Evolutionary conservation across 345 rosid species (phyloP).

Genomic region (Physaria fendleri): DNA sequence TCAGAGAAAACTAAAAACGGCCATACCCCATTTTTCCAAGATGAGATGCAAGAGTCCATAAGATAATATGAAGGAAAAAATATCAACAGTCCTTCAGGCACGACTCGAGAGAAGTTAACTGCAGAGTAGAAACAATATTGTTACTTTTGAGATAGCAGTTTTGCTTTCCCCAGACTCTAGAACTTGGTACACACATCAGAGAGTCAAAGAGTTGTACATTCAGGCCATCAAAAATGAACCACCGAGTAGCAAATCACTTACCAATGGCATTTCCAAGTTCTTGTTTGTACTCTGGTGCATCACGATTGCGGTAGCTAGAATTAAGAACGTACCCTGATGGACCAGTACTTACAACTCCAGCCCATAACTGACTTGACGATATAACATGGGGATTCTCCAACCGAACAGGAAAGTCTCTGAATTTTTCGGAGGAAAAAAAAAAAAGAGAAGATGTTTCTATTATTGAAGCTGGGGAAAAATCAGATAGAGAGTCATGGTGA

Average conservation of each 20-base stretch:
- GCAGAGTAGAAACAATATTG: constrained; percentile 25
- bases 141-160: neutral
- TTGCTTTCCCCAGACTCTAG: neutral
- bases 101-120: constrained; percentile 90
- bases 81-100: constrained; percentile 91
- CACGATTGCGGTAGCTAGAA: constrained; percentile 78
- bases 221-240: constrained; percentile 13
- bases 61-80: constrained; percentile 96
- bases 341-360: constrained; percentile 83
- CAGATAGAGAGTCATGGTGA: constrained; percentile 2
- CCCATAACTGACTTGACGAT: constrained; percentile 86
- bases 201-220: constrained; percentile 12
- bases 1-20: constrained; percentile 20
- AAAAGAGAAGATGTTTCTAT: constrained; percentile 15
- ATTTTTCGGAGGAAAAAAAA: constrained; percentile 24
- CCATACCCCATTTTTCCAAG: constrained; percentile 80
- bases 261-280: constrained; percentile 97
- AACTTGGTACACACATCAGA: constrained; percentile 1
- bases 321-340: constrained; percentile 76
- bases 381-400: constrained; percentile 98
- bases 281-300: constrained; percentile 80
- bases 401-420: constrained; percentile 82
- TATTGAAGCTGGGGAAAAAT: constrained; percentile 21
- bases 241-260: constrained; percentile 34
- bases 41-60: constrained; percentile 71